Evolutionary conservation across 2,329 filamentous ascomycete genomes (phyloP).

Genomic region (Fusarium robinianum): DNA sequence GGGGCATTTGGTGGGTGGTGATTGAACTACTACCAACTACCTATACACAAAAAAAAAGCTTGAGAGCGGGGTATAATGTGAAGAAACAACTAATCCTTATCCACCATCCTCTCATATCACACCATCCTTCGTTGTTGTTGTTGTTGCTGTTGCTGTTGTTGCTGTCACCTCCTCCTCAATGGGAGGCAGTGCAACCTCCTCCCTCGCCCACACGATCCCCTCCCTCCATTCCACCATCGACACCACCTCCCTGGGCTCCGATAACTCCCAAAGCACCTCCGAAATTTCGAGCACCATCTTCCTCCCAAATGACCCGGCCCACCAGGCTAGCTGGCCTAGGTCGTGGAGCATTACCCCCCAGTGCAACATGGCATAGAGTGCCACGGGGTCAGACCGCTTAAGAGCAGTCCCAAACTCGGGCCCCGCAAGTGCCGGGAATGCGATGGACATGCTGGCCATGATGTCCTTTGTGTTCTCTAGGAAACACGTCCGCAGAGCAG

Average conservation of each 20-base stretch:
- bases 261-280: constrained; percentile 10
- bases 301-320: constrained; percentile 30
- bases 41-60: too few species aligned
- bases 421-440: constrained; percentile 39
- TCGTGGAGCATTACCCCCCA: constrained; percentile 43
- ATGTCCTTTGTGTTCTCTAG: constrained; percentile 41
- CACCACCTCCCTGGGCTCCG: constrained; percentile 5
- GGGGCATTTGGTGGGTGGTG: too few species aligned
- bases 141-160: too few species aligned
- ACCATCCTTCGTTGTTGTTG: too few species aligned
- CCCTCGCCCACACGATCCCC: constrained; percentile 28
- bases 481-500: constrained; percentile 42
- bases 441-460: constrained; percentile 39
- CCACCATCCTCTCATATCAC: too few species aligned
- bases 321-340: constrained; percentile 32
- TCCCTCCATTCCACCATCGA: constrained; percentile 22
- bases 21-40: too few species aligned
- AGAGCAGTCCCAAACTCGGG: constrained; percentile 39
- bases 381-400: constrained; percentile 40
- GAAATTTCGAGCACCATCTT: constrained; percentile 32
- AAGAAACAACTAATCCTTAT: too few species aligned
- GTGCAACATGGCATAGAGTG: constrained; percentile 44
- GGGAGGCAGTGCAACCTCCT: constrained; percentile 19
- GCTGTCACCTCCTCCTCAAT: too few species aligned
- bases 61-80: too few species aligned